Percentiles rank a stretch among this genome's conserved stretches.
Evolutionary conservation across 192 early-diverging fungal genomes (phyloP).

Genomic region (Podila verticillata): DNA sequence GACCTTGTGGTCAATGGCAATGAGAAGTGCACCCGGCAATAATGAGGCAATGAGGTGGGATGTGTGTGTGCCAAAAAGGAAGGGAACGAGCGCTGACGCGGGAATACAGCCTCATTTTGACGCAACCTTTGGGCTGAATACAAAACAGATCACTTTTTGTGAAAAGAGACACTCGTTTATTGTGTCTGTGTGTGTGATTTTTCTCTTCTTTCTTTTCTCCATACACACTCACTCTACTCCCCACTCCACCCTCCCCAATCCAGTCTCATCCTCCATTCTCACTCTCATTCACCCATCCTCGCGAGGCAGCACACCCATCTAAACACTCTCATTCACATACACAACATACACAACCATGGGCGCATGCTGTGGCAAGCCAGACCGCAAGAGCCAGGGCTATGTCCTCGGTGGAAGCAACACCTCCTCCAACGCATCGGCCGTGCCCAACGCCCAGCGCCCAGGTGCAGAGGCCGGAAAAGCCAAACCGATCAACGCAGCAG

Average conservation of each 20-base stretch:
- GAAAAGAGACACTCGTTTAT: no score
- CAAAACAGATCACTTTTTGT: no score
- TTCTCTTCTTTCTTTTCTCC: not conserved
- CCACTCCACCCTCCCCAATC: no score
- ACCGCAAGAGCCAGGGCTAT: conserved; percentile 30
- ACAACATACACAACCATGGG: conserved; percentile 27
- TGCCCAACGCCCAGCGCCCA: conserved; percentile 1
- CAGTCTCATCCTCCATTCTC: not conserved
- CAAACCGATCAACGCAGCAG: not conserved
- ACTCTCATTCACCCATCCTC: not conserved
- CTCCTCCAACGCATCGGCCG: conserved; percentile 26
- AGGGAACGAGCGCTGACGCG: no score
- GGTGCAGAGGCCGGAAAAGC: conserved; percentile 6
- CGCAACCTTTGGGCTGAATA: no score
- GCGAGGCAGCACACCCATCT: not conserved
- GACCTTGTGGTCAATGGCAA: no score
- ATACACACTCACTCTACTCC: no score
- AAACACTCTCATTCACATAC: conserved; percentile 2
- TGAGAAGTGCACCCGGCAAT: no score
- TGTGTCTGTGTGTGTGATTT: no score
- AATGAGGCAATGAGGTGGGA: no score
- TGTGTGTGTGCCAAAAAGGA: no score
- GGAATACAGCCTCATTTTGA: no score
- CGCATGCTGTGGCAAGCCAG: conserved; percentile 46
- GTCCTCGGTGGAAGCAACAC: conserved; percentile 38